Conservation (phyloP, 2,329 filamentous ascomycete genomes). For the Aspergillus intermedius region DNA sequence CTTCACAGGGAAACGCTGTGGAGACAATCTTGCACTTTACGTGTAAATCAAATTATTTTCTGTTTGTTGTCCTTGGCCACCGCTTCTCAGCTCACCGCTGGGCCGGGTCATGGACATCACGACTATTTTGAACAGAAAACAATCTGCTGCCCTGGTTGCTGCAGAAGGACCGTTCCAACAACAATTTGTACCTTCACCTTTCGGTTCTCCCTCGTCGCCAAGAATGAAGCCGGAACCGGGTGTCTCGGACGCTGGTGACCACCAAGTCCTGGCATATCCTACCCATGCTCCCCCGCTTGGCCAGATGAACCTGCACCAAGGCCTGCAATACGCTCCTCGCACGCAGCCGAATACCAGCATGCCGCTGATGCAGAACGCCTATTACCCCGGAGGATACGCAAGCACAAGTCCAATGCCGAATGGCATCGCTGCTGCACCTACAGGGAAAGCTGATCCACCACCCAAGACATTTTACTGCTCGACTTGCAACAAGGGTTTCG, state of each 20-base stretch:
- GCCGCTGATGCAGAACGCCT: slow-evolving; percentile 51
- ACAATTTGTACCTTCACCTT: slow-evolving; percentile 34
- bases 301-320: slow-evolving; percentile 47
- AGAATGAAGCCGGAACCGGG: slow-evolving; percentile 56
- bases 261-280: slow-evolving; percentile 52
- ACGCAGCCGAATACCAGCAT: slow-evolving; percentile 47
- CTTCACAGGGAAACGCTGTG: not conserved
- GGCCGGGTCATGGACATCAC: slow-evolving; percentile 47
- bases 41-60: not conserved
- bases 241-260: slow-evolving; percentile 50
- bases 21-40: not conserved
- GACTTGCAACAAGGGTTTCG: slow-evolving; percentile 86
- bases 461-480: slow-evolving; percentile 81
- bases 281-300: slow-evolving; percentile 49
- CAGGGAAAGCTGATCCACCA: slow-evolving; percentile 43
- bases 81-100: slow-evolving; percentile 25
- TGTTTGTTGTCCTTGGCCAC: slow-evolving; percentile 23
- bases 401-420: slow-evolving; percentile 42
- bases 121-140: slow-evolving; percentile 47
- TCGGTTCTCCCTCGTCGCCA: slow-evolving; percentile 33
- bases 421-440: slow-evolving; percentile 27
- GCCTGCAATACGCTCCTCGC: slow-evolving; percentile 50
- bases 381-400: slow-evolving; percentile 44
- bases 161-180: slow-evolving; percentile 40
- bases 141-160: slow-evolving; percentile 38